Evolutionary conservation across 352 stramenopile genomes (phyloP).

Genomic region (Phytopythium helicoides): DNA sequence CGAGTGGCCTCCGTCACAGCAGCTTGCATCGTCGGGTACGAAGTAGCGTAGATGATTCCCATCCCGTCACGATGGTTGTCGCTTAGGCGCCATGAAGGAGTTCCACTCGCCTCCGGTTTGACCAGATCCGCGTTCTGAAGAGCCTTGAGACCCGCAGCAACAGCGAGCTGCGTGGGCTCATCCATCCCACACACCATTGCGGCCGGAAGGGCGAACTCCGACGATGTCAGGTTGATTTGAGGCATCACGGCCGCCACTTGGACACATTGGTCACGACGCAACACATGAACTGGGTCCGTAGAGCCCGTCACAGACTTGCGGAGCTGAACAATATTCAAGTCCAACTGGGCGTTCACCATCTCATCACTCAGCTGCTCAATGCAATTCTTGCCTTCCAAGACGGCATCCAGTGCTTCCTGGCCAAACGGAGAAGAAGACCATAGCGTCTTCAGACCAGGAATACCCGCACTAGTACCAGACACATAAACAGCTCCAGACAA

Average conservation of each 20-base stretch:
- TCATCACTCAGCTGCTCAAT: slow-evolving; percentile 76
- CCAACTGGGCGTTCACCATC: slow-evolving; percentile 83
- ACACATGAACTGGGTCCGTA: slow-evolving; percentile 44
- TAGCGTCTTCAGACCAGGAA: slow-evolving; percentile 70
- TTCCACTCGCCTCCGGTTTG: slow-evolving; percentile 19
- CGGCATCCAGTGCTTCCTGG: slow-evolving; percentile 71
- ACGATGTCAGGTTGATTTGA: slow-evolving; percentile 54
- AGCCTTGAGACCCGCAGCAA: slow-evolving; percentile 94
- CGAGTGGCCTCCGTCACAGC: slow-evolving; percentile 89
- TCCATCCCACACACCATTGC: slow-evolving; percentile 95
- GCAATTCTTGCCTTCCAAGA: slow-evolving; percentile 91
- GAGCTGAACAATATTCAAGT: slow-evolving; percentile 92
- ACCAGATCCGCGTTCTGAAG: slow-evolving; percentile 91
- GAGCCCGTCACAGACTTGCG: slow-evolving; percentile 45
- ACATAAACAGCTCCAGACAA: slow-evolving; percentile 80
- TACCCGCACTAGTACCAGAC: slow-evolving; percentile 87
- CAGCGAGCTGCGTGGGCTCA: slow-evolving; percentile 90
- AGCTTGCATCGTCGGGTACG: slow-evolving; percentile 94
- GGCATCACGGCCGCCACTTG: slow-evolving; percentile 89
- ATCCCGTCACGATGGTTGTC: slow-evolving; percentile 85
- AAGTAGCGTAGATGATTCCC: slow-evolving; percentile 95
- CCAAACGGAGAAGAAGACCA: slow-evolving; percentile 38
- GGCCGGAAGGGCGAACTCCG: slow-evolving; percentile 84
- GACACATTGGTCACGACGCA: slow-evolving; percentile 56
- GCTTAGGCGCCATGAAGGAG: slow-evolving; percentile 77